Conservation (phyloP, 73 alveolate genomes). For the Diophrys appendiculata region DNA sequence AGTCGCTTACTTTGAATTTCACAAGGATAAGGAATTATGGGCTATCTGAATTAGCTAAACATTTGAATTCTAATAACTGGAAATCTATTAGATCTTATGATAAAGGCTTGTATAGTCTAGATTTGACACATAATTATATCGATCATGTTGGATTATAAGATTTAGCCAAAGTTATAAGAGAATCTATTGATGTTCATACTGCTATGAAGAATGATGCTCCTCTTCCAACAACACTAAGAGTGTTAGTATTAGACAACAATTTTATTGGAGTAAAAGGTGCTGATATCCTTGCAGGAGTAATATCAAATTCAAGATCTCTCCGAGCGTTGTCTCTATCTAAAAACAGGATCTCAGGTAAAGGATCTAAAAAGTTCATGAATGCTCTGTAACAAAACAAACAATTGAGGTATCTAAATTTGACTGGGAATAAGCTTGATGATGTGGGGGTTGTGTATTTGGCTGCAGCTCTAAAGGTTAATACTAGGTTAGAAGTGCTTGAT, state of each 20-base stretch:
- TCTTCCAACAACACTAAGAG: slow-evolving; percentile 36
- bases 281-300: slow-evolving; percentile 30
- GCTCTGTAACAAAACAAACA: slow-evolving; percentile 13
- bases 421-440: slow-evolving; percentile 37
- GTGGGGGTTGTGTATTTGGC: slow-evolving; percentile 24
- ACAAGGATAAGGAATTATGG: slow-evolving; percentile 42
- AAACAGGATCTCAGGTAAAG: slow-evolving; percentile 47
- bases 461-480: slow-evolving; percentile 33
- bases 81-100: slow-evolving; percentile 30
- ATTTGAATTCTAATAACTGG: slow-evolving; percentile 16
- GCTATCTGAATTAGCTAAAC: background rate
- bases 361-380: slow-evolving; percentile 17
- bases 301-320: slow-evolving; percentile 23
- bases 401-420: slow-evolving; percentile 18
- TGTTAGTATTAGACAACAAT: slow-evolving; percentile 17
- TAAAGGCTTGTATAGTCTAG: slow-evolving; percentile 21
- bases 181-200: slow-evolving; percentile 13
- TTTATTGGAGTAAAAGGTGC: slow-evolving; percentile 27
- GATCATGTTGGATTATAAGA: slow-evolving; percentile 33
- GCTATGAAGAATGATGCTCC: slow-evolving; percentile 36
- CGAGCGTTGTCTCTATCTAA: slow-evolving; percentile 24
- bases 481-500: slow-evolving; percentile 25
- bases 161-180: slow-evolving; percentile 16
- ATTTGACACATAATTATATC: slow-evolving; percentile 41
- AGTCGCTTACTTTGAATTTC: slow-evolving; percentile 22